Conservation (phyloP, 139 green algal genomes). For the Prasinococcaceae sp. region DNA sequence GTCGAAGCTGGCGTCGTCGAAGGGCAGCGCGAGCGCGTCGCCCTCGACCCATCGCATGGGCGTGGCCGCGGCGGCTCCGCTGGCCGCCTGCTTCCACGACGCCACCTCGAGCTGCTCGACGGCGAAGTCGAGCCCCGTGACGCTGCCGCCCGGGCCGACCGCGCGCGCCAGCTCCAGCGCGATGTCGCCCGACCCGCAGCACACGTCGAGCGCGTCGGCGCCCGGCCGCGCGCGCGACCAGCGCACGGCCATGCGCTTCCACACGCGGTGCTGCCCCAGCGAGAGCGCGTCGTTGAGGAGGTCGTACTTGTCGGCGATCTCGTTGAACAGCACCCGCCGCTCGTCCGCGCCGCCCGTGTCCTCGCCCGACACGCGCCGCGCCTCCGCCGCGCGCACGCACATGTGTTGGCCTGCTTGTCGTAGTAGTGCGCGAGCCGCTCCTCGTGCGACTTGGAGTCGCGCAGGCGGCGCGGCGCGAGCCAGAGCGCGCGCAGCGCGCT, state of each 20-base stretch:
- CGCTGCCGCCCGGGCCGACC: constrained; percentile 59
- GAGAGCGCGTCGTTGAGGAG: constrained; percentile 83
- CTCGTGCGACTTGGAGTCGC: no score
- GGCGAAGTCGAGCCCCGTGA: constrained; percentile 86
- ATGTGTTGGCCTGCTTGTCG: no score
- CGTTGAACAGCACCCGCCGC: constrained; percentile 13
- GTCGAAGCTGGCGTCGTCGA: constrained; percentile 64
- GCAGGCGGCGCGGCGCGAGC: no score
- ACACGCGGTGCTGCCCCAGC: constrained; percentile 81
- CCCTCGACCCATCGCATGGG: constrained; percentile 63
- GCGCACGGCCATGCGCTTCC: constrained; percentile 87
- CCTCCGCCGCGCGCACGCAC: no score
- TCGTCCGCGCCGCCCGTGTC: neutral
- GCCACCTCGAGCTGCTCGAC: constrained; percentile 66
- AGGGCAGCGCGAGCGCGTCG: constrained; percentile 81
- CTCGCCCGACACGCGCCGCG: no score
- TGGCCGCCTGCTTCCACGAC: constrained; percentile 12
- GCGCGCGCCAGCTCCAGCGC: constrained; percentile 56
- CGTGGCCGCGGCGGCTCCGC: neutral
- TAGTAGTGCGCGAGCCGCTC: no score
- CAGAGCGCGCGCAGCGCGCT: no score
- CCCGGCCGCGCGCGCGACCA: constrained; percentile 50
- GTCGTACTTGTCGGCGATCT: constrained; percentile 17
- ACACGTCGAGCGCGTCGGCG: constrained; percentile 64
- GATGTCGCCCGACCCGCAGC: constrained; percentile 87